These are phyloP conservation scores for Curvularia verruculosa DNA, from an alignment of 2,329 filamentous ascomycete species.

Conservation along the genomic window DNA sequence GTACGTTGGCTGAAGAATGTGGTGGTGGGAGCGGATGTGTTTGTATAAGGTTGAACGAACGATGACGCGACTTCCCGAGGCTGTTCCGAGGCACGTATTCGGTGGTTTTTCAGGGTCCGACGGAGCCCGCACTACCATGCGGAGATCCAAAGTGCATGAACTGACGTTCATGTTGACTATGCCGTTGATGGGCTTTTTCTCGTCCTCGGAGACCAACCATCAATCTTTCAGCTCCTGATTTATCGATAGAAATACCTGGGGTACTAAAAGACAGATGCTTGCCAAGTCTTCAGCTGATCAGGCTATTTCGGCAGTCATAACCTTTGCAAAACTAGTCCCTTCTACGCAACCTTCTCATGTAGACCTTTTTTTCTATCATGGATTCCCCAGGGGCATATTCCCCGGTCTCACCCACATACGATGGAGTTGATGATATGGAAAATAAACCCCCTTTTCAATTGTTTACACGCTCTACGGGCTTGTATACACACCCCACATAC, in stretches of 20 bases:
- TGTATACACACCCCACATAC: not conserved
- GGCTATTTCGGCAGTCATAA: not conserved
- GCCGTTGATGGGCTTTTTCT: not conserved
- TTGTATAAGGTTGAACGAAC: conserved; percentile 3
- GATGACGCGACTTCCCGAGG: conserved; percentile 10
- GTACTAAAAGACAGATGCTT: not conserved
- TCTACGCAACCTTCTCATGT: not conserved
- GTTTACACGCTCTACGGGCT: not conserved
- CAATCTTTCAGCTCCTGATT: not conserved
- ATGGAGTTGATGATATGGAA: not conserved
- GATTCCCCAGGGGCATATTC: not conserved
- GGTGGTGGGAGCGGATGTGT: not conserved
- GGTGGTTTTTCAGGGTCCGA: conserved; percentile 14
- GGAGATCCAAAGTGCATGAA: not conserved
- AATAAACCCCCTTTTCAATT: not conserved
- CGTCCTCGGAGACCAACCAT: not conserved
- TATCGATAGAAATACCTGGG: not conserved
- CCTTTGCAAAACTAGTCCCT: not conserved
- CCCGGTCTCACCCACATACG: not conserved
- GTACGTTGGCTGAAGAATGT: not conserved
- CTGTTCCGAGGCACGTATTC: conserved; percentile 15
- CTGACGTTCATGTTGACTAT: not conserved
- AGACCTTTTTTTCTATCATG: not conserved
- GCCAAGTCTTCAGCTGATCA: not conserved
- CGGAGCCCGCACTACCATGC: not conserved